Percentiles rank a stretch among this genome's conserved stretches.
These are phyloP conservation scores for Scheffersomyces ergatensis DNA, from an alignment of 805 yeast species.

Conservation along the genomic window DNA sequence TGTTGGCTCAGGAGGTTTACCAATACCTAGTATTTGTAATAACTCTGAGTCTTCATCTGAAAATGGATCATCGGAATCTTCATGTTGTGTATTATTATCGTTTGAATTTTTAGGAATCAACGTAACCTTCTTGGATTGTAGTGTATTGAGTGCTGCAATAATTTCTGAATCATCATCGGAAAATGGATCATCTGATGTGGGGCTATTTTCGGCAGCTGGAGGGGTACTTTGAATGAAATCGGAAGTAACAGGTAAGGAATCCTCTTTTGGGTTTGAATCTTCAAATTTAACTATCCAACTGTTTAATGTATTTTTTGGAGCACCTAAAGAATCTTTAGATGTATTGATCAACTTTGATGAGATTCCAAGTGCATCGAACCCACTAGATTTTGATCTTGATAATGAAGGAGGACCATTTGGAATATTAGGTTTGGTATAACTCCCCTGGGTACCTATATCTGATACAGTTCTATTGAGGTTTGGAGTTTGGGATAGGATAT, in stretches of 20 bases:
- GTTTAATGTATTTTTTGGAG: conserved; percentile 11
- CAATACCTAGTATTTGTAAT: conserved; percentile 3
- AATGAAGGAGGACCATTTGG: conserved; percentile 32
- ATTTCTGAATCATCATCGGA: conserved; percentile 27
- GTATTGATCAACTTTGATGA: neutral
- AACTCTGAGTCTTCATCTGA: conserved; percentile 16
- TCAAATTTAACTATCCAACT: conserved; percentile 31
- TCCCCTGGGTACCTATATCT: conserved; percentile 18
- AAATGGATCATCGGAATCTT: conserved; percentile 15
- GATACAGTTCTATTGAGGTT: conserved; percentile 30
- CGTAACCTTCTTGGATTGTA: neutral
- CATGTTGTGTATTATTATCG: conserved; percentile 1
- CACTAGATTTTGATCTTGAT: conserved; percentile 36
- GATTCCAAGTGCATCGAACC: conserved; percentile 9
- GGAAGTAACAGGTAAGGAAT: no score
- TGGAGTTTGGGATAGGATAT: conserved; percentile 31
- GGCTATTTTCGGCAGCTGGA: neutral
- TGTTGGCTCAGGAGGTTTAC: neutral
- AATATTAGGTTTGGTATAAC: conserved; percentile 8
- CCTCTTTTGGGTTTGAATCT: conserved; percentile 3
- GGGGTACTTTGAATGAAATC: neutral
- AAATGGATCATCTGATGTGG: conserved; percentile 21
- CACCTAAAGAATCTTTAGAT: neutral
- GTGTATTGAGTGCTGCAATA: conserved; percentile 8
- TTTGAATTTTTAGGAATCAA: neutral